Evolutionary conservation across 1,284 basidiomycete genomes (phyloP).

Genomic region (Fomitopsis palustris): DNA sequence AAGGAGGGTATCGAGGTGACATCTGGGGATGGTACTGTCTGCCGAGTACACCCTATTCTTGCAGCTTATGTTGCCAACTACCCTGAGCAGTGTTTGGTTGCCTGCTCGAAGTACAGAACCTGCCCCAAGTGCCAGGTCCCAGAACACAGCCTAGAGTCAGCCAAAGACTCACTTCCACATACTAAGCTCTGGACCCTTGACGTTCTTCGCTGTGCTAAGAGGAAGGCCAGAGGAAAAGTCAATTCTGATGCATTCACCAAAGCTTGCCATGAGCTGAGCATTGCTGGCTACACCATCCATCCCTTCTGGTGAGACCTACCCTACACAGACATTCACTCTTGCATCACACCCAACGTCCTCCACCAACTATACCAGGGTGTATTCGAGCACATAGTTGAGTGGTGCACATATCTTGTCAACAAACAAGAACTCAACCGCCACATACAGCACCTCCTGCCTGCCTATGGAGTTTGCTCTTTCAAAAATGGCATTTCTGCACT

Average conservation of each 20-base stretch:
- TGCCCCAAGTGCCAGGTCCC: slow-evolving; percentile 18
- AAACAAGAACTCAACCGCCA: slow-evolving; percentile 20
- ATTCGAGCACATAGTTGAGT: slow-evolving; percentile 28
- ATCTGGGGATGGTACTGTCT: too few relatives aligned
- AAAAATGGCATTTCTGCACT: slow-evolving; percentile 22
- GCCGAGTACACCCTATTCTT: too few relatives aligned
- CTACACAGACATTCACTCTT: slow-evolving; percentile 29
- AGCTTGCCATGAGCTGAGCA: not conserved
- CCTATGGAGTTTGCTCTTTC: slow-evolving; percentile 18
- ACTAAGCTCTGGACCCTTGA: slow-evolving; percentile 11
- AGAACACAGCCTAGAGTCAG: slow-evolving; percentile 6
- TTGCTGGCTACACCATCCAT: slow-evolving; percentile 4
- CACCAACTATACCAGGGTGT: slow-evolving; percentile 39
- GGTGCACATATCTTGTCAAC: slow-evolving; percentile 15
- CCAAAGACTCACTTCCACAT: not conserved
- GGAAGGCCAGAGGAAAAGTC: not conserved
- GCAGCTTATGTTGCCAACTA: too few relatives aligned
- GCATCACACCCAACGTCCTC: slow-evolving; percentile 39
- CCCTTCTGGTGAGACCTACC: slow-evolving; percentile 39
- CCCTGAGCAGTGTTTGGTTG: not conserved
- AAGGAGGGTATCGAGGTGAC: too few relatives aligned
- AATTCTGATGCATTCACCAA: not conserved
- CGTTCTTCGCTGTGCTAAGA: not conserved
- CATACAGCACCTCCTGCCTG: slow-evolving; percentile 14
- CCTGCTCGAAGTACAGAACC: not conserved